These are phyloP conservation scores for Lentinula guzmanii DNA, from an alignment of 768 basidiomycete genomes.

Conservation along the genomic window DNA sequence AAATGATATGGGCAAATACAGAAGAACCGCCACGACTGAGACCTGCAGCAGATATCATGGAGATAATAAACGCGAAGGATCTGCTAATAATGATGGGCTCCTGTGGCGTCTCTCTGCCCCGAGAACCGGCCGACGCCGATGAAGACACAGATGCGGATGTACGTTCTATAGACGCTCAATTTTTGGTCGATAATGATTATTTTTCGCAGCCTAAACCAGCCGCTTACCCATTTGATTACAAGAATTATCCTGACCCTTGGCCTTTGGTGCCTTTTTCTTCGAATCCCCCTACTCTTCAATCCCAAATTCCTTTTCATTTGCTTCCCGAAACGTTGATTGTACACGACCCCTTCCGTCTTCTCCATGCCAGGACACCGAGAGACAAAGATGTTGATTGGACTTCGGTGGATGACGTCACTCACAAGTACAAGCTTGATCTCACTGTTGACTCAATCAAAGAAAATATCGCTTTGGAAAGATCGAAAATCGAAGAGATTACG, in stretches of 20 bases:
- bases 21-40: conserved; percentile 29
- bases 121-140: not conserved
- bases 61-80: conserved; percentile 16
- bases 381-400: conserved; percentile 16
- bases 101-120: not conserved
- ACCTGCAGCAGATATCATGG: conserved; percentile 20
- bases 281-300: conserved; percentile 19
- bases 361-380: conserved; percentile 7
- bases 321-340: conserved; percentile 35
- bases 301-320: conserved; percentile 25
- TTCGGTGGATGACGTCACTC: conserved; percentile 22
- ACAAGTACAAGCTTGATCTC: conserved; percentile 22
- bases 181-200: not conserved
- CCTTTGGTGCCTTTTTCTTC: conserved; percentile 30
- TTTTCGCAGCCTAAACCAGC: not conserved
- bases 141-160: not conserved
- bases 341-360: conserved; percentile 35
- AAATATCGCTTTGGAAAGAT: conserved; percentile 1
- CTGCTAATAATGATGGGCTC: conserved; percentile 4
- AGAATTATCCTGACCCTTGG: conserved; percentile 34
- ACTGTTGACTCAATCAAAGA: not conserved
- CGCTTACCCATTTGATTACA: conserved; percentile 19
- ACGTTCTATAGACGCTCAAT: not conserved
- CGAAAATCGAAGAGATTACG: not conserved
- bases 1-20: conserved; percentile 26